Evolutionary conservation across 2,329 filamentous ascomycete genomes (phyloP), one percentile per base, ranked within the genome.

Genomic region (Diplodia corticola): DNA sequence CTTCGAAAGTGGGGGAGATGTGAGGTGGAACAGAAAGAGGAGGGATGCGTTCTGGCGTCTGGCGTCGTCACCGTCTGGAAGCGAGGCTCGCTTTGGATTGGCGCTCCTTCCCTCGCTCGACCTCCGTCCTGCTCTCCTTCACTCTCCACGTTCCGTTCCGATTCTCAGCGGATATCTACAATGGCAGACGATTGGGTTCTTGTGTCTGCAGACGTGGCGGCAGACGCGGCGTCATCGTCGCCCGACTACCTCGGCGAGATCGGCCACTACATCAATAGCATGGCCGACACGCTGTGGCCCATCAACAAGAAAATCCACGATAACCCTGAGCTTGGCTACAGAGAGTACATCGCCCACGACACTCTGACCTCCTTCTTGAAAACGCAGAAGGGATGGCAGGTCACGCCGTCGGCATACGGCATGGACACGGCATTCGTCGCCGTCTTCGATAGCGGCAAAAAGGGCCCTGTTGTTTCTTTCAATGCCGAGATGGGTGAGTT

Each of bases 361-460:
- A 76, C 80, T 3, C 73, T 87, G 59, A 84, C 82, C 0, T 75
- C 76, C 5, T 86, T 83, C 67, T 76, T 85, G 71, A 73, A 73
- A 15, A 74, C 71, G 15, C 78, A 77, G 60, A 60, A 75, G 15
- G 81, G 78, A 40, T 86, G 84, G 84, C 75, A 79, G 33, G 83
- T 87, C 28, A 84, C 79, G 1, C 78, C 78, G 1, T 83, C 82
- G 1, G 83, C 82, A 0, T 85, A 84, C 68, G 81, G 79, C 9
- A 77, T 86, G 68, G 75, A 77, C 37, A 86, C 84, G 2, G 84
- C 84, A 13, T 86, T 84, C 78, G 78, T 81, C 28, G 84, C 83
- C 4, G 80, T 81, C 1, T 84, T 77, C 66, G 80, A 83, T 65
- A 82, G 76, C 61, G 79, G 80, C 12, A 78, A 71, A 60, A 73